Evolutionary conservation across 495 filamentous ascomycete species (phyloP).

Genomic region (Xylaria nigripes): DNA sequence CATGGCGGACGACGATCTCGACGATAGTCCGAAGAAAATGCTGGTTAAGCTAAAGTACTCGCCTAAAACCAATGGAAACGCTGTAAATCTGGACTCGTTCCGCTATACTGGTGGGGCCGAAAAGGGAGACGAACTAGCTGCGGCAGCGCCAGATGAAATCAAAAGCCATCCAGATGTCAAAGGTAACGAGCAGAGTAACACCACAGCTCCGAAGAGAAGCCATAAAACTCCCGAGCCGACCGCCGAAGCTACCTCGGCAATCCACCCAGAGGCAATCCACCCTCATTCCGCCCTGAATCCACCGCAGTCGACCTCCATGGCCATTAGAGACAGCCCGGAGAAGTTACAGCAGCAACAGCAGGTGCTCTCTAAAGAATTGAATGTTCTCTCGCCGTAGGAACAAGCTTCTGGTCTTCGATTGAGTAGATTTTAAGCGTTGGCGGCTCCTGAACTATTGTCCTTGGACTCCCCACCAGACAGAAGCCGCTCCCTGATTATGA

Average conservation of each 20-base stretch:
- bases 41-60: constrained; percentile 54
- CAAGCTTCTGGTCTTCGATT: background rate
- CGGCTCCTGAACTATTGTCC: background rate
- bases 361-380: constrained; percentile 22
- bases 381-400: constrained; percentile 22
- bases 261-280: background rate
- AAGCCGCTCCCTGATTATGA: background rate
- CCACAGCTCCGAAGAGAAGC: constrained; percentile 42
- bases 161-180: constrained; percentile 66
- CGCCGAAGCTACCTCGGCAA: background rate
- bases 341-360: constrained; percentile 29
- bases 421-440: background rate
- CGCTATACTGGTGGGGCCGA: constrained; percentile 16
- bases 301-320: constrained; percentile 34
- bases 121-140: constrained; percentile 1
- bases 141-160: constrained; percentile 34
- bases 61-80: constrained; percentile 16
- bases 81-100: constrained; percentile 16
- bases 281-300: constrained; percentile 9
- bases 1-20: constrained; percentile 46
- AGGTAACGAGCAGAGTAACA: constrained; percentile 67
- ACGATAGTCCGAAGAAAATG: constrained; percentile 44
- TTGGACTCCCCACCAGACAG: background rate
- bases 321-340: constrained; percentile 48
- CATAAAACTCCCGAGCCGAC: constrained; percentile 12